Evolutionary conservation across 352 stramenopile species (phyloP).

Genomic region (Globisporangium carolinianum): DNA sequence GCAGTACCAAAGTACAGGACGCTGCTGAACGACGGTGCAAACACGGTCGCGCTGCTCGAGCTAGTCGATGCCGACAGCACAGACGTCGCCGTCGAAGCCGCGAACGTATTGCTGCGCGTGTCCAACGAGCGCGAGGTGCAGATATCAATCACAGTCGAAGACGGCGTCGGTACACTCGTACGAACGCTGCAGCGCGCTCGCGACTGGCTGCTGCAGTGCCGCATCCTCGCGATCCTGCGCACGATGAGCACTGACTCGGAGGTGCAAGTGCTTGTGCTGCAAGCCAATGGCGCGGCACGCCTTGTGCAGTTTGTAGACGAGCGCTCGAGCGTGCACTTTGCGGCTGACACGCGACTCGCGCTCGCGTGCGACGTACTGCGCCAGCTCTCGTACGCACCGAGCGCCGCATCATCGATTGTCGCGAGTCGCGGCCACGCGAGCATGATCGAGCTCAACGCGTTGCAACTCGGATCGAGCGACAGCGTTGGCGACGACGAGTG

Average conservation of each 20-base stretch:
- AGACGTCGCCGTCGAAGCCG: conserved; percentile 34
- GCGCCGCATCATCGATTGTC: conserved; percentile 30
- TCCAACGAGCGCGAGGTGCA: conserved; percentile 45
- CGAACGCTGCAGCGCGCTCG: conserved; percentile 27
- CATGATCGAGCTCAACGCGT: conserved; percentile 35
- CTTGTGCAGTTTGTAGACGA: conserved; percentile 44
- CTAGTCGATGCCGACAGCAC: conserved; percentile 24
- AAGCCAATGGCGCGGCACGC: conserved; percentile 28
- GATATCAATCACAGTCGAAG: conserved; percentile 61
- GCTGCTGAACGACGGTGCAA: conserved; percentile 46
- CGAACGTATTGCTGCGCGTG: conserved; percentile 33
- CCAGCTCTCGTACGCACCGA: conserved; percentile 28
- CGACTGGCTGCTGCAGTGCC: conserved; percentile 31
- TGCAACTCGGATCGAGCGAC: conserved; percentile 11
- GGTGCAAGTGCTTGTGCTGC: conserved; percentile 55
- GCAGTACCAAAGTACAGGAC: conserved; percentile 16
- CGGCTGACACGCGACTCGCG: conserved; percentile 28
- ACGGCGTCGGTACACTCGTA: conserved; percentile 58
- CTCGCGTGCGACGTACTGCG: conserved; percentile 37
- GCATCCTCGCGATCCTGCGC: conserved; percentile 36
- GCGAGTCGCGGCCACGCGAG: conserved; percentile 27
- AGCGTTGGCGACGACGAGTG: conserved; percentile 12
- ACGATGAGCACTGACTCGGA: conserved; percentile 56
- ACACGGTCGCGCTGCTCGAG: conserved; percentile 44
- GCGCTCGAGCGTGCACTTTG: conserved; percentile 17